Conservation (phyloP, 345 rosid genomes). For the Camelina neglecta region DNA sequence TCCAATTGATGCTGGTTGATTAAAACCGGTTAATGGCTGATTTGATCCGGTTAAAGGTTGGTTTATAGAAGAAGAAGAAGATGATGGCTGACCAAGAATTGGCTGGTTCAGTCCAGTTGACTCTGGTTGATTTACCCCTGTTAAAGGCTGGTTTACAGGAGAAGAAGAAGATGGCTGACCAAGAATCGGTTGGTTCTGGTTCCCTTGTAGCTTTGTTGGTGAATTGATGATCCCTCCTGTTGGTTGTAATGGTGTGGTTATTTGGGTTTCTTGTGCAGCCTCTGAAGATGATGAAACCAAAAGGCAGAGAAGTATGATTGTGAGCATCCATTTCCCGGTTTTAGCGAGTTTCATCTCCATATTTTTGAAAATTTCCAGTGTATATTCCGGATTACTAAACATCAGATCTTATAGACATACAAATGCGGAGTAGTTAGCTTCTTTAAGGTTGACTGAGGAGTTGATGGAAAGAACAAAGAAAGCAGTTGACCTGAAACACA, state of each 20-base stretch:
- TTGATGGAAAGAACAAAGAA: constrained; percentile 28
- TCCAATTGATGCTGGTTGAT: constrained; percentile 46
- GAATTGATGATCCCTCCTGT: constrained; percentile 38
- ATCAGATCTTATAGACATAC: constrained; percentile 26
- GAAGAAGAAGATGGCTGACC: constrained; percentile 51
- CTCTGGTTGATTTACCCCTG: constrained; percentile 50
- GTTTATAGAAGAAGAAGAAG: constrained; percentile 46
- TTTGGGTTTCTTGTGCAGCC: constrained; percentile 38
- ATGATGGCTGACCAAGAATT: constrained; percentile 47
- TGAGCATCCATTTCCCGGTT: constrained; percentile 30
- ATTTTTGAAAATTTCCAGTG: background rate
- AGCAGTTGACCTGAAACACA: constrained; percentile 44
- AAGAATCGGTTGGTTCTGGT: constrained; percentile 47
- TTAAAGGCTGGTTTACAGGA: constrained; percentile 50
- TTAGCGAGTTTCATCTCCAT: constrained; percentile 37
- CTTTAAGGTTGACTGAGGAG: constrained; percentile 40
- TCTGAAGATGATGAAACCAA: constrained; percentile 36
- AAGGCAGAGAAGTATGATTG: constrained; percentile 39
- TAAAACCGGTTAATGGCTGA: constrained; percentile 49
- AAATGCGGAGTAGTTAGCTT: constrained; percentile 30
- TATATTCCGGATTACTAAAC: constrained; percentile 19
- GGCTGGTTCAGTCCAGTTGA: constrained; percentile 46
- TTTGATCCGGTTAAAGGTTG: constrained; percentile 52
- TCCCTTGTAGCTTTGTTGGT: constrained; percentile 34
- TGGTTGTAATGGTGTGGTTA: constrained; percentile 47